Conservation (phyloP, 2,329 filamentous ascomycete species). For the Pestalotiopsis sp. region DNA sequence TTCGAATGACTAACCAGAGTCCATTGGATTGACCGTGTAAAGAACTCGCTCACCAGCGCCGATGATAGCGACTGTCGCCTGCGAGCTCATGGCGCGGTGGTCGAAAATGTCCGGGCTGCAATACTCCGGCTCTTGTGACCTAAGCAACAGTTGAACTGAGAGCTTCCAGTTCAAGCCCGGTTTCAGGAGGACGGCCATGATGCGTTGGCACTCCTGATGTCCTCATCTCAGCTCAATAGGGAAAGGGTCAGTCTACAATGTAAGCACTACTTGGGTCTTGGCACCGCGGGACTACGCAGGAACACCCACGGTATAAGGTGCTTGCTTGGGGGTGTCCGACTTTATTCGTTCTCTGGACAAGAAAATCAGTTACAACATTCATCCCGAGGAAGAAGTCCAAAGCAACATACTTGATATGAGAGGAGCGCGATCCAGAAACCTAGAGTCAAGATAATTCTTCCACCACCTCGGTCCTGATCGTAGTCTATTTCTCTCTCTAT, state of each 20-base stretch:
- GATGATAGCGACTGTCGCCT: slow-evolving; percentile 24
- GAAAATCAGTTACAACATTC: no score
- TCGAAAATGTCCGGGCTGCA: background rate
- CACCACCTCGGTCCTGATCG: no score
- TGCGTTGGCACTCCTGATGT: background rate
- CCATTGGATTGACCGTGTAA: background rate
- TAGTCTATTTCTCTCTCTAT: no score
- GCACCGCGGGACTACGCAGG: no score
- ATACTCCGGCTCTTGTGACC: background rate
- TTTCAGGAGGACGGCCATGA: no score
- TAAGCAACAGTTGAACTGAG: background rate
- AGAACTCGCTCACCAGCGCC: slow-evolving; percentile 20
- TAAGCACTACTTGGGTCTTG: background rate
- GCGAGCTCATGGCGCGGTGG: background rate
- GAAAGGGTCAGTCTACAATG: background rate
- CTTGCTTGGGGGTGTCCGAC: no score
- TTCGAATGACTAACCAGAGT: background rate
- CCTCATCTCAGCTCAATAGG: background rate
- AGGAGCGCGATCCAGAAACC: no score
- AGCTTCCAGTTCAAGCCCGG: background rate
- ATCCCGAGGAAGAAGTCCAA: no score
- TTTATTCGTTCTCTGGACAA: no score
- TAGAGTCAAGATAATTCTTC: no score
- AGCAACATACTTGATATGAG: no score
- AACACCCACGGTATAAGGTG: no score